Evolutionary conservation across 2,329 filamentous ascomycete species (phyloP).

Genomic region (Diaporthe sp.): DNA sequence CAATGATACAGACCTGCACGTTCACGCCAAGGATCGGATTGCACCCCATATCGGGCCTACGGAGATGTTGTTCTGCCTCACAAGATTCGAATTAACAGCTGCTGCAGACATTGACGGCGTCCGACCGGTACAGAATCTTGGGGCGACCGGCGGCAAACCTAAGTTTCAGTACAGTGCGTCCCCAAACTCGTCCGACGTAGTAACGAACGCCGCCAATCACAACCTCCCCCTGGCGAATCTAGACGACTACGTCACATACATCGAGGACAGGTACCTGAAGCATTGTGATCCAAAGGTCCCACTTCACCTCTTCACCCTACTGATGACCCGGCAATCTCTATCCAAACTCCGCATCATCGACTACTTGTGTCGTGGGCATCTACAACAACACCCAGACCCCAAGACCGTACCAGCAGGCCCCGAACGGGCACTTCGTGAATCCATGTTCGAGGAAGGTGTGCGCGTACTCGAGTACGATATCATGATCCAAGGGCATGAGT

Average conservation of each 20-base stretch:
- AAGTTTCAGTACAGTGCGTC: slow-evolving; percentile 49
- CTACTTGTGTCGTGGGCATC: slow-evolving; percentile 63
- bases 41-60: slow-evolving; percentile 63
- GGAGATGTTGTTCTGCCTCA: slow-evolving; percentile 71
- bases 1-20: slow-evolving; percentile 71
- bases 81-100: slow-evolving; percentile 68
- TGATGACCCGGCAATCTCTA: slow-evolving; percentile 68
- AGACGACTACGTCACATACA: slow-evolving; percentile 65
- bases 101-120: slow-evolving; percentile 62
- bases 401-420: slow-evolving; percentile 53
- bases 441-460: slow-evolving; percentile 66
- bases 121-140: slow-evolving; percentile 35
- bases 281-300: slow-evolving; percentile 71
- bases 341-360: slow-evolving; percentile 69
- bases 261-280: slow-evolving; percentile 68
- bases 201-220: slow-evolving; percentile 63
- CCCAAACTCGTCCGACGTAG: slow-evolving; percentile 57
- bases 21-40: slow-evolving; percentile 68
- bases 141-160: slow-evolving; percentile 28
- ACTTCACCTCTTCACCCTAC: slow-evolving; percentile 69
- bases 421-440: slow-evolving; percentile 58
- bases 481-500: slow-evolving; percentile 63
- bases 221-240: slow-evolving; percentile 63
- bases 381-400: slow-evolving; percentile 48
- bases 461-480: slow-evolving; percentile 72